These are phyloP conservation scores for Cupressus sempervirens DNA, from an alignment of 75 land plant species.

Conservation along the genomic window DNA sequence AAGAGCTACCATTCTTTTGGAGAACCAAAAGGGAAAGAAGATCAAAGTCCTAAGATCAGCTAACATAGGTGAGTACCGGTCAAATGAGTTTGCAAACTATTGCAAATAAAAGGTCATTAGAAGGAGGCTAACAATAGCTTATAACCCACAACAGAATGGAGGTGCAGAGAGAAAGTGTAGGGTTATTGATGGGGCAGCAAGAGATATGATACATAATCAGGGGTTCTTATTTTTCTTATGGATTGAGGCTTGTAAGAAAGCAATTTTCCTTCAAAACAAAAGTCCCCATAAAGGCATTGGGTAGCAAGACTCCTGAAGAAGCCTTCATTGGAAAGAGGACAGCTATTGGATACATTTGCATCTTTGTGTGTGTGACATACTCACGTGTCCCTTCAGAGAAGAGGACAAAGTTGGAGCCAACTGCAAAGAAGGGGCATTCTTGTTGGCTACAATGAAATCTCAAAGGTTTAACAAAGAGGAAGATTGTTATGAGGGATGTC, in stretches of 20 bases:
- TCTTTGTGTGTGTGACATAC: not conserved
- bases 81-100: too few relatives aligned
- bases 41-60: slow-evolving; percentile 3
- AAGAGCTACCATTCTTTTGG: slow-evolving; percentile 27
- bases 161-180: slow-evolving; percentile 18
- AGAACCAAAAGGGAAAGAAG: slow-evolving; percentile 3
- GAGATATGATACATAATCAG: not conserved
- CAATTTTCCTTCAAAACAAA: not conserved
- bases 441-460: too few relatives aligned
- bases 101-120: too few relatives aligned
- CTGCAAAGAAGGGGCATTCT: too few relatives aligned
- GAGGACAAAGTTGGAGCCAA: too few relatives aligned
- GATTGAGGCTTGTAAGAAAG: not conserved
- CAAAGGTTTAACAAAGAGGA: not conserved
- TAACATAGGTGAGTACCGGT: slow-evolving; percentile 11
- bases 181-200: not conserved
- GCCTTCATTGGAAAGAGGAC: not conserved
- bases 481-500: not conserved
- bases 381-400: too few relatives aligned
- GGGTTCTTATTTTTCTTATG: not conserved
- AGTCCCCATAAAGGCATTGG: not conserved
- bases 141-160: slow-evolving; percentile 19
- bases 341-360: not conserved
- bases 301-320: not conserved
- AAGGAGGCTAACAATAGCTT: too few relatives aligned